Evolutionary conservation across 2,329 filamentous ascomycete genomes (phyloP).

Genomic region (Arthrocladium fulminans): DNA sequence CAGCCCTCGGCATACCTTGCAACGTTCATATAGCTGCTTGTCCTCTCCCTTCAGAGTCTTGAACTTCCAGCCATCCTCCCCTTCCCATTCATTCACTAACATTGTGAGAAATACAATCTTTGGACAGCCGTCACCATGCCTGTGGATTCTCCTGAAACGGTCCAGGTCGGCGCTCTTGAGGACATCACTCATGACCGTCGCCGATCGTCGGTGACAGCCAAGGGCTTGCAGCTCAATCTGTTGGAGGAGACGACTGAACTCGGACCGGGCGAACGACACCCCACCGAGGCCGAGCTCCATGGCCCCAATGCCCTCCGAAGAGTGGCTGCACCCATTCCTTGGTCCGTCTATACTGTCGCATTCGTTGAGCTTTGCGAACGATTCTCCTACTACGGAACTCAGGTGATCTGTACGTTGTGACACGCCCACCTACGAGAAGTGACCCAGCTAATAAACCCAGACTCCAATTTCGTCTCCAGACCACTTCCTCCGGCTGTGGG

Average conservation of each 20-base stretch:
- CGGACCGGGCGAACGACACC: conserved; percentile 3
- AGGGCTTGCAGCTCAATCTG: background rate
- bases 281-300: conserved; percentile 2
- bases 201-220: background rate
- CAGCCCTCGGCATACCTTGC: background rate
- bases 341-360: conserved; percentile 59
- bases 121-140: conserved; percentile 3
- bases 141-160: conserved; percentile 7
- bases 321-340: conserved; percentile 53
- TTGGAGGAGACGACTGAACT: background rate
- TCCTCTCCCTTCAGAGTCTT: background rate
- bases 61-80: background rate
- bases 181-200: conserved; percentile 5
- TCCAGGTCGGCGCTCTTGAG: conserved; percentile 2
- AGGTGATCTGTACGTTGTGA: conserved; percentile 48
- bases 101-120: background rate
- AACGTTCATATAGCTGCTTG: conserved; percentile 7
- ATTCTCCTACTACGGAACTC: conserved; percentile 68
- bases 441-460: background rate
- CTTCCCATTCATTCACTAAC: background rate
- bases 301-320: conserved; percentile 27
- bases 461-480: conserved; percentile 50
- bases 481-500: conserved; percentile 47
- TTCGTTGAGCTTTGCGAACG: conserved; percentile 68
- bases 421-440: background rate